phyloP scores from a whole-genome alignment of 169 alveolate genomes.

The Cryptosporidium felis region DNA sequence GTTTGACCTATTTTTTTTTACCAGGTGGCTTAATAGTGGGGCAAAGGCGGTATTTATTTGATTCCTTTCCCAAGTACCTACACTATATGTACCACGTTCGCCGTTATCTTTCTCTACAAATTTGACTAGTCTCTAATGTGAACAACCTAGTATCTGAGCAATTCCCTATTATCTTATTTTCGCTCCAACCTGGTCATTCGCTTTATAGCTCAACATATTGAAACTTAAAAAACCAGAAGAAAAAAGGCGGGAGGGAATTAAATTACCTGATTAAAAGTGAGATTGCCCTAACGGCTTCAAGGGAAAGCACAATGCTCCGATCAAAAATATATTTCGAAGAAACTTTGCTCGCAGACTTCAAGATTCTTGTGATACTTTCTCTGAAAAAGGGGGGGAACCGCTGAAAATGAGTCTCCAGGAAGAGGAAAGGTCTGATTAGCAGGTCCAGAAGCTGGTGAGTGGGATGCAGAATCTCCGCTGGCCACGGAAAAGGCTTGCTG shows the following conservation, averaged over 20 bases:
- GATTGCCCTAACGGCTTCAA: slow-evolving; percentile 53
- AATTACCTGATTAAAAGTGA: slow-evolving; percentile 15
- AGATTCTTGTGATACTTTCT: background rate
- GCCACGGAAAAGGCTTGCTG: slow-evolving; percentile 67
- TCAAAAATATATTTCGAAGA: slow-evolving; percentile 43
- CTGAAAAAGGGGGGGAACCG: background rate
- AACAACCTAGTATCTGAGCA: no score
- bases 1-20: no score
- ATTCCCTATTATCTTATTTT: no score
- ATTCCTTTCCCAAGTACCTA: no score
- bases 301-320: slow-evolving; percentile 4
- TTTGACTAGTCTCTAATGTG: no score
- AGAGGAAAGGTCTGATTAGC: slow-evolving; percentile 16
- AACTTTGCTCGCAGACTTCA: background rate
- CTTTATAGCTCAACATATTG: no score
- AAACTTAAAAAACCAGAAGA: no score
- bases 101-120: no score
- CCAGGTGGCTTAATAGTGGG: no score
- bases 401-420: background rate
- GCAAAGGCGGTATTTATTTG: no score
- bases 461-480: slow-evolving; percentile 25
- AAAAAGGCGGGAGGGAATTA: slow-evolving; percentile 33
- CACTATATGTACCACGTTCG: no score
- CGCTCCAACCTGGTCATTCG: no score
- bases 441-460: background rate